Percentiles rank a stretch among this genome's conserved stretches.
phyloP scores from a whole-genome alignment of 2,329 filamentous ascomycete species.

The Akanthomyces muscarius region DNA sequence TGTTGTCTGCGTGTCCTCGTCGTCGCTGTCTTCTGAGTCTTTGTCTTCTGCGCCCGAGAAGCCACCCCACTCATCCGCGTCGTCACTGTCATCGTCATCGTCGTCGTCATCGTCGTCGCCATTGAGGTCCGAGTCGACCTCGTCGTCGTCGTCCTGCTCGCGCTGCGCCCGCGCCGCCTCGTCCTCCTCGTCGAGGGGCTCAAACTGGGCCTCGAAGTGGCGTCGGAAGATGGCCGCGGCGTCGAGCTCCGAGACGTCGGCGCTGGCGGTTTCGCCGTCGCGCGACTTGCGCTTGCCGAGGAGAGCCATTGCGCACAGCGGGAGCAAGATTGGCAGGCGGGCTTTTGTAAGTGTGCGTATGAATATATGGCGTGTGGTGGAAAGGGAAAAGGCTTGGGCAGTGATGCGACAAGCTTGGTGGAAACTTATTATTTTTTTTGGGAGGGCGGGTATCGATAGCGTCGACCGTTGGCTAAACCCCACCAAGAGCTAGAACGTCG shows the following conservation, averaged over 20 bases:
- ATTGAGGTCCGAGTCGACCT: slow-evolving; percentile 28
- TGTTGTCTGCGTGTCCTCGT: slow-evolving; percentile 19
- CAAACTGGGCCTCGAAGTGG: slow-evolving; percentile 86
- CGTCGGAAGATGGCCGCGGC: slow-evolving; percentile 73
- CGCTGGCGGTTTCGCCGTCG: not conserved
- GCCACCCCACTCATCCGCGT: slow-evolving; percentile 23
- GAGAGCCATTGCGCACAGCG: slow-evolving; percentile 35
- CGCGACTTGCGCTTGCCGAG: slow-evolving; percentile 47
- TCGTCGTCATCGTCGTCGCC: slow-evolving; percentile 37
- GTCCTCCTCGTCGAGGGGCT: slow-evolving; percentile 54
- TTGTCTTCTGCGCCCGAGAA: slow-evolving; percentile 25
- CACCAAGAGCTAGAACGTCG: not conserved
- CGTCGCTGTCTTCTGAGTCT: slow-evolving; percentile 19
- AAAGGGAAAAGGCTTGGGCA: not conserved
- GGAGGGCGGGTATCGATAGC: not conserved
- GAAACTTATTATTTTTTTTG: slow-evolving; percentile 10
- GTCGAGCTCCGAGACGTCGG: slow-evolving; percentile 41
- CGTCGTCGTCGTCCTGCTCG: slow-evolving; percentile 28
- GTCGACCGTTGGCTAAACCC: not conserved
- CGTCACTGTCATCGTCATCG: slow-evolving; percentile 35
- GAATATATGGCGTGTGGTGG: slow-evolving; percentile 5
- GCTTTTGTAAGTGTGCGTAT: not conserved
- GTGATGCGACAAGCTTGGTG: not conserved
- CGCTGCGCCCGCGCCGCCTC: slow-evolving; percentile 28
- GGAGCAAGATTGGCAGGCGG: not conserved